Conservation (phyloP, 345 rosid species). For the Trapa incisa region DNA sequence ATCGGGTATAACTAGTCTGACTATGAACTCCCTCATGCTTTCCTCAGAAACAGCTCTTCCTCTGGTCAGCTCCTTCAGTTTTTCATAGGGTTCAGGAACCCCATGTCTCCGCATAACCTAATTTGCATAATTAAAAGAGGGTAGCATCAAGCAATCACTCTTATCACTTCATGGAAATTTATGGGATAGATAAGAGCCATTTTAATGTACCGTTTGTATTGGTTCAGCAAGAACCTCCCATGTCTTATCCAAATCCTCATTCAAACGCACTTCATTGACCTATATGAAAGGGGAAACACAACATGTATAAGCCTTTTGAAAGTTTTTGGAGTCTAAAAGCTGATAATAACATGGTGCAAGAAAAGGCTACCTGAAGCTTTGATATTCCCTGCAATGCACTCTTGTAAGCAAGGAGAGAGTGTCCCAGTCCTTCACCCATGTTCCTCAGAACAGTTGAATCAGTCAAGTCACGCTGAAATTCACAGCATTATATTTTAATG, state of each 20-base stretch:
- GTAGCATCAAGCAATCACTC: not conserved
- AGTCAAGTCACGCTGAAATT: slow-evolving; percentile 81
- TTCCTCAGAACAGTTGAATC: slow-evolving; percentile 93
- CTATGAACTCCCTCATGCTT: slow-evolving; percentile 5
- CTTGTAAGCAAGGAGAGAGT: slow-evolving; percentile 91
- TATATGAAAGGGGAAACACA: slow-evolving; percentile 14
- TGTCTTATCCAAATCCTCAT: slow-evolving; percentile 63
- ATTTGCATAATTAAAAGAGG: not conserved
- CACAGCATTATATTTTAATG: not conserved
- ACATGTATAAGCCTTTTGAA: not conserved
- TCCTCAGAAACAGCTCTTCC: slow-evolving; percentile 27
- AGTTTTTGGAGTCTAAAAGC: not conserved
- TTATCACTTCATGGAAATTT: not conserved
- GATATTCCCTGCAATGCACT: slow-evolving; percentile 74
- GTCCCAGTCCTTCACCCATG: slow-evolving; percentile 92
- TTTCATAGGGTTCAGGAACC: slow-evolving; percentile 91
- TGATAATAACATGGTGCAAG: not conserved
- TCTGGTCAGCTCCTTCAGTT: slow-evolving; percentile 81
- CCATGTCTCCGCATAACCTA: slow-evolving; percentile 92
- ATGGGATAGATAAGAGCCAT: not conserved
- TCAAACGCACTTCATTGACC: slow-evolving; percentile 74
- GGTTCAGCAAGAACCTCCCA: slow-evolving; percentile 99
- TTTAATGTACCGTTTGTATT: slow-evolving; percentile 59
- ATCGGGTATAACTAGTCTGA: not conserved
- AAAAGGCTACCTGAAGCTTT: slow-evolving; percentile 65